Percentiles rank a stretch among this genome's conserved stretches.
These are phyloP conservation scores for Didymella pinodella DNA, from an alignment of 2,329 filamentous ascomycete species.

Conservation along the genomic window DNA sequence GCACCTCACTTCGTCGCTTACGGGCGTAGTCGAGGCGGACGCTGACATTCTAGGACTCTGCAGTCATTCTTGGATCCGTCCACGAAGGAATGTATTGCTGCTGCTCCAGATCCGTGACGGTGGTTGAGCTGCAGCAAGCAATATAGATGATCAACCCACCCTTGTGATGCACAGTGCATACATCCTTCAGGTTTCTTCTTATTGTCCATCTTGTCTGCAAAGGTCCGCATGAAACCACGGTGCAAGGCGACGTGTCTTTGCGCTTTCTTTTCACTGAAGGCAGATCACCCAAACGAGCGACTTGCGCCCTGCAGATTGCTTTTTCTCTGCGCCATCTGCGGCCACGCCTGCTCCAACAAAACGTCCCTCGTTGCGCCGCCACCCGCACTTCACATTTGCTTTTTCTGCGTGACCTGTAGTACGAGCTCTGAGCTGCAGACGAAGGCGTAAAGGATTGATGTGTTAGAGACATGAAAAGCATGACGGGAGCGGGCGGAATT, in stretches of 20 bases:
- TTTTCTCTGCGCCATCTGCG: neutral
- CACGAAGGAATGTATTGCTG: neutral
- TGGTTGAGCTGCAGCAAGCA: conserved; percentile 1
- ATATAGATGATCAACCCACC: conserved; percentile 2
- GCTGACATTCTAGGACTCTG: neutral
- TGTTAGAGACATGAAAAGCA: conserved; percentile 7
- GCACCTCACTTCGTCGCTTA: conserved; percentile 1
- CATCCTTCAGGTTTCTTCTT: neutral
- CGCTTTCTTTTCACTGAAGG: conserved; percentile 5
- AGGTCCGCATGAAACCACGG: neutral
- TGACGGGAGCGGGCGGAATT: conserved; percentile 4
- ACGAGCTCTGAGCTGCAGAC: neutral
- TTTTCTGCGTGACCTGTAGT: conserved; percentile 9
- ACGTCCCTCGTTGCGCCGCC: conserved; percentile 8
- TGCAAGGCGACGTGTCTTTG: conserved; percentile 13
- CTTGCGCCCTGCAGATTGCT: conserved; percentile 5
- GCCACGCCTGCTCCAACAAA: conserved; percentile 7
- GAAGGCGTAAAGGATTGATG: conserved; percentile 9
- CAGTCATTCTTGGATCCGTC: neutral
- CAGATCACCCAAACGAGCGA: conserved; percentile 3
- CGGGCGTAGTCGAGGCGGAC: neutral
- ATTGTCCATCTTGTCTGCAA: neutral
- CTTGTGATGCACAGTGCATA: conserved; percentile 1
- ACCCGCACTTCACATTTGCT: neutral
- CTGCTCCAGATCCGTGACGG: neutral